Evolutionary conservation across 768 basidiomycete species (phyloP).

Genomic region (Rhizopogon rudus): DNA sequence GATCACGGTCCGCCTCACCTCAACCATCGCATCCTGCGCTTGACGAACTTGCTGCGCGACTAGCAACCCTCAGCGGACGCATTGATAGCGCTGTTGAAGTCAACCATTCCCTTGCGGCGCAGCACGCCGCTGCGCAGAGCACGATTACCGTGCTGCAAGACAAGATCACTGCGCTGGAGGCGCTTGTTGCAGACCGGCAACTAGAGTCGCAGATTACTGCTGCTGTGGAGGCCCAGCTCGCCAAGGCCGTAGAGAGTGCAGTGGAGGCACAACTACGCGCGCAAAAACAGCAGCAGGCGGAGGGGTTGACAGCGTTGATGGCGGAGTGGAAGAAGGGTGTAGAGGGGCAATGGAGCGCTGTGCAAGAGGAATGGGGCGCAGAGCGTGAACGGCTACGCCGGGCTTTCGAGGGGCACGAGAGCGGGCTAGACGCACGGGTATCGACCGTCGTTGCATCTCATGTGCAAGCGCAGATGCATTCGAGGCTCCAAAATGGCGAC

Average conservation of each 20-base stretch:
- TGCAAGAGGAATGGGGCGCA: conserved; percentile 77
- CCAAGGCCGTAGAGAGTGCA: conserved; percentile 31
- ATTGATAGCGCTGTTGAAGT: conserved; percentile 73
- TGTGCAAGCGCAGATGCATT: conserved; percentile 31
- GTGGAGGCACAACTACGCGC: background rate
- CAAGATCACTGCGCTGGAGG: conserved; percentile 68
- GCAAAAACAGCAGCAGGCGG: conserved; percentile 11
- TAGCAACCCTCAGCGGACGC: conserved; percentile 61
- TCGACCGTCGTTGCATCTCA: conserved; percentile 26
- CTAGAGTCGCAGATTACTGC: conserved; percentile 32
- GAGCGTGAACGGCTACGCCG: conserved; percentile 72
- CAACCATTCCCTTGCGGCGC: conserved; percentile 66
- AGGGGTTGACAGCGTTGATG: conserved; percentile 49
- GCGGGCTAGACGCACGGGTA: conserved; percentile 42
- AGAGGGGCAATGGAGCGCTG: conserved; percentile 72
- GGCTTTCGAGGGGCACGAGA: conserved; percentile 83
- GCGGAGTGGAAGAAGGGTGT: conserved; percentile 73
- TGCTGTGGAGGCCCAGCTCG: conserved; percentile 26
- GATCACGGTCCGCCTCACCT: conserved; percentile 14
- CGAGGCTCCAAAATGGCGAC: conserved; percentile 25
- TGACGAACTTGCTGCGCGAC: conserved; percentile 56
- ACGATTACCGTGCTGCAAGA: conserved; percentile 65
- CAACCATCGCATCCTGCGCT: conserved; percentile 32
- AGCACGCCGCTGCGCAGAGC: conserved; percentile 73
- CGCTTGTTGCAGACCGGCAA: conserved; percentile 49